Evolutionary conservation across 306 rosid species (phyloP), one percentile per base, ranked within the genome.

Genomic region (Boehmeria nivea): DNA sequence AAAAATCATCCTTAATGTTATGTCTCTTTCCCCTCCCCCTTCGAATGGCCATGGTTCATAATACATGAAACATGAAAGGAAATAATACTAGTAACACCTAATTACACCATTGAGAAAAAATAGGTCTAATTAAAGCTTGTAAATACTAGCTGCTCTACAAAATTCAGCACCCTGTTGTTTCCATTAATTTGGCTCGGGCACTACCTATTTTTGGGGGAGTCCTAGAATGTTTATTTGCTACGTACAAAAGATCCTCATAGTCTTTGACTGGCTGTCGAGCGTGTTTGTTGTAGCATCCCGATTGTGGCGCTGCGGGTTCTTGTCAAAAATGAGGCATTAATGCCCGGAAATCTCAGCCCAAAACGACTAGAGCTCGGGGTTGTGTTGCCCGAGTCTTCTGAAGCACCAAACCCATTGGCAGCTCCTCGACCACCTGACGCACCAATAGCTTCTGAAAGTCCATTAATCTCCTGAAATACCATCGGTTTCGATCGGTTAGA

Each of bases 291-390:
- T 63, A 71, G 63, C 65, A 77, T 72, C 40, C 84, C 72, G 36
- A 39, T 76, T 43, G 95, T 83, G 1, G 84, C 89, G 50, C 95
- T 85, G 12, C 80, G 78, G 0, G 95, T 85, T 73, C 99, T 79
- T 16, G 74, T 28, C 38, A 87, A 69, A 49, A 80, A 62, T 4
- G 85, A 63, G 22, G 66, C 72, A 62, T 36, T 69, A 7, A 74
- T 31, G 42, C 70, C 37, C 43, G 87, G 67, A 45, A 69, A 49
- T 47, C 69, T 74, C 33, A 73, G 51, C 60, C 93, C 85, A 38
- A 75, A 78, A 47, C 84, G 63, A 44, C 94, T 75, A 19, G 87
- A 68, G 66, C 79, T 73, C 1, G 87, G 75, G 45, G 65, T 20
- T 26, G 73, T 83, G 11, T 51, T 71, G 24, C n/a, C 61, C 54